phyloP scores from a whole-genome alignment of 1,284 basidiomycete species.

The Tetrapyrgos nigripes region DNA sequence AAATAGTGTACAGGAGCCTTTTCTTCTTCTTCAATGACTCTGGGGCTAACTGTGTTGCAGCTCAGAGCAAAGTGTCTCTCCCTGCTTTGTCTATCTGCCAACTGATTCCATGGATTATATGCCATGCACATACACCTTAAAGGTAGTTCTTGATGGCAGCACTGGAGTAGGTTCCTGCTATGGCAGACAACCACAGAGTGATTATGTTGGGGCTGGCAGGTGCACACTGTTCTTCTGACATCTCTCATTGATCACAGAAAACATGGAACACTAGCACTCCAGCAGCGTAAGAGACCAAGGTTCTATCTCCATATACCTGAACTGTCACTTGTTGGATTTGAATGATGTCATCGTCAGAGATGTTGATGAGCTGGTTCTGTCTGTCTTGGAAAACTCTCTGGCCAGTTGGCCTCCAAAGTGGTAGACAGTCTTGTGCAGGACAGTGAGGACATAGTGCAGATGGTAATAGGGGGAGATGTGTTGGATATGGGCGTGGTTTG shows the following conservation, averaged over 20 bases:
- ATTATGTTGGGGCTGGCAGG: not conserved
- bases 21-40: conserved; percentile 4
- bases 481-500: not conserved
- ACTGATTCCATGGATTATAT: conserved; percentile 25
- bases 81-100: conserved; percentile 22
- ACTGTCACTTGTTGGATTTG: not conserved
- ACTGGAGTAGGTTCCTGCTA: conserved; percentile 18
- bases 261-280: conserved; percentile 5
- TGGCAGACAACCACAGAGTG: not conserved
- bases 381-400: not conserved
- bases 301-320: not conserved
- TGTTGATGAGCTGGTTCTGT: not conserved
- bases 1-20: conserved; percentile 19
- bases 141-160: conserved; percentile 27
- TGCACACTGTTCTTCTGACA: conserved; percentile 1
- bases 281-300: not conserved
- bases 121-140: conserved; percentile 30
- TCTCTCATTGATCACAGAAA: conserved; percentile 4
- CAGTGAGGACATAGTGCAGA: conserved; percentile 23
- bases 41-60: conserved; percentile 15
- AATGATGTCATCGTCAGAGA: not conserved
- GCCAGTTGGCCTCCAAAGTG: conserved; percentile 16
- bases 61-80: conserved; percentile 14
- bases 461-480: conserved; percentile 16
- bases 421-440: conserved; percentile 21